Evolutionary conservation across 2,329 filamentous ascomycete species (phyloP).

Genomic region (Acrocalymma vagum): DNA sequence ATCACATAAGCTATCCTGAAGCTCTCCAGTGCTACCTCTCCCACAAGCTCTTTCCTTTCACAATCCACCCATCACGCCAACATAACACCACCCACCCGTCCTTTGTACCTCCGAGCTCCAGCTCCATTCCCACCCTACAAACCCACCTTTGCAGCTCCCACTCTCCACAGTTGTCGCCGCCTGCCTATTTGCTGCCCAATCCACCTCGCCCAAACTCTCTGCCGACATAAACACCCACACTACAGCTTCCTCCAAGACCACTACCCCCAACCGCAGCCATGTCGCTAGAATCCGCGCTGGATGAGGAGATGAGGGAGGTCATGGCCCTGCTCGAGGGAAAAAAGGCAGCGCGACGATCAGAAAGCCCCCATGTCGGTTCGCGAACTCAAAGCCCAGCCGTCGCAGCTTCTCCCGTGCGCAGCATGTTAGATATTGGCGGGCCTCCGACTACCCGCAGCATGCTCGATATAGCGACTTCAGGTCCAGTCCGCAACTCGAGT

Average conservation of each 20-base stretch:
- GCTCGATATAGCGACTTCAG: constrained; percentile 45
- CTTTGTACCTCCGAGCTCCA: too few species aligned
- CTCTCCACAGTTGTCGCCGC: too few species aligned
- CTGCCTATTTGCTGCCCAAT: constrained; percentile 5
- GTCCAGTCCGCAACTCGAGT: constrained; percentile 42
- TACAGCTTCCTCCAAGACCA: not conserved
- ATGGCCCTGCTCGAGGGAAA: constrained; percentile 71
- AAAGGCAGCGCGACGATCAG: constrained; percentile 29
- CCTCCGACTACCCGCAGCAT: constrained; percentile 41
- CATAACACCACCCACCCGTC: too few species aligned
- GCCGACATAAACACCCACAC: constrained; percentile 2
- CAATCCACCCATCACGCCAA: too few species aligned
- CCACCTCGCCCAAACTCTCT: constrained; percentile 11
- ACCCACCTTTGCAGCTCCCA: too few species aligned
- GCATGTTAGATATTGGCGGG: constrained; percentile 59
- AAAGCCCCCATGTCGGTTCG: constrained; percentile 42
- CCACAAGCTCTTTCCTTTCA: too few species aligned
- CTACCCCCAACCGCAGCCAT: constrained; percentile 52
- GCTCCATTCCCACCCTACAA: constrained; percentile 2
- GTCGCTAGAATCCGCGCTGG: constrained; percentile 79
- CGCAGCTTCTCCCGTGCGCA: constrained; percentile 69
- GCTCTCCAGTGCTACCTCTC: too few species aligned
- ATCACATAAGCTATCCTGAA: too few species aligned
- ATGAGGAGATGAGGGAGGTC: constrained; percentile 79
- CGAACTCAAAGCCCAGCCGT: constrained; percentile 64